A percentile compares a stretch with the other conserved stretches of the same genome.
Conservation (phyloP, 2,329 filamentous ascomycete genomes). For the Trematosphaeria pertusa region DNA sequence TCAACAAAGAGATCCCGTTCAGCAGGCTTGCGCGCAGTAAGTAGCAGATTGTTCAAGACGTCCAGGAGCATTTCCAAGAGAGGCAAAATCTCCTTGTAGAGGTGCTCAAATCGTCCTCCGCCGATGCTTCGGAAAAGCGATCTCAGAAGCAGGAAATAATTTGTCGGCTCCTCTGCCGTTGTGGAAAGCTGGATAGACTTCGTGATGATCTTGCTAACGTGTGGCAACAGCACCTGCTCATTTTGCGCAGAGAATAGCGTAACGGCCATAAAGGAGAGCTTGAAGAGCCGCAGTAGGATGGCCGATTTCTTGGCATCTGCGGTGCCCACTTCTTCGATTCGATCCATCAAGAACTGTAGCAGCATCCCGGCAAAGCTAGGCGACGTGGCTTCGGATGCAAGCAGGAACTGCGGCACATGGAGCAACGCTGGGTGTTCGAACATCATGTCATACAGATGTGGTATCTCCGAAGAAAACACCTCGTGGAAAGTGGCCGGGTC, state of each 20-base stretch:
- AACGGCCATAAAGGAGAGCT: conserved; percentile 98
- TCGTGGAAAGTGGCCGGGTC: conserved; percentile 98
- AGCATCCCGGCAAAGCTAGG: conserved; percentile 99
- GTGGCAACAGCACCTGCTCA: conserved; percentile 91
- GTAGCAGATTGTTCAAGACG: conserved; percentile 91
- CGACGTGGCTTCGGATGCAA: conserved; percentile 97
- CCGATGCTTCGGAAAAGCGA: conserved; percentile 97
- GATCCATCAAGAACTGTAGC: conserved; percentile 94
- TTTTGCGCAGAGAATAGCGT: conserved; percentile 95
- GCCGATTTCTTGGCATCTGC: conserved; percentile 91
- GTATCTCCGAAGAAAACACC: conserved; percentile 97
- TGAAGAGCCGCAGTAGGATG: conserved; percentile 92
- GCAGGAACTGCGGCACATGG: conserved; percentile 96
- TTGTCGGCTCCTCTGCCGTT: conserved; percentile 95
- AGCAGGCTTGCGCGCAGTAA: conserved; percentile 86
- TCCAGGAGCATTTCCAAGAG: conserved; percentile 97
- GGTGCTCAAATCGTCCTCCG: conserved; percentile 93
- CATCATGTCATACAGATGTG: conserved; percentile 95
- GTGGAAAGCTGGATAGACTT: conserved; percentile 97
- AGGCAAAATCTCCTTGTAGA: conserved; percentile 97
- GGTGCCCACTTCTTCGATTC: conserved; percentile 92
- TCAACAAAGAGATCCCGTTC: conserved; percentile 98
- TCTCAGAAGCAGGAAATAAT: conserved; percentile 92
- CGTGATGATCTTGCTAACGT: conserved; percentile 96
- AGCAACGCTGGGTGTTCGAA: conserved; percentile 94